Evolutionary conservation across 129 eudicot genomes (phyloP).

Genomic region (Cynara cardunculus): DNA sequence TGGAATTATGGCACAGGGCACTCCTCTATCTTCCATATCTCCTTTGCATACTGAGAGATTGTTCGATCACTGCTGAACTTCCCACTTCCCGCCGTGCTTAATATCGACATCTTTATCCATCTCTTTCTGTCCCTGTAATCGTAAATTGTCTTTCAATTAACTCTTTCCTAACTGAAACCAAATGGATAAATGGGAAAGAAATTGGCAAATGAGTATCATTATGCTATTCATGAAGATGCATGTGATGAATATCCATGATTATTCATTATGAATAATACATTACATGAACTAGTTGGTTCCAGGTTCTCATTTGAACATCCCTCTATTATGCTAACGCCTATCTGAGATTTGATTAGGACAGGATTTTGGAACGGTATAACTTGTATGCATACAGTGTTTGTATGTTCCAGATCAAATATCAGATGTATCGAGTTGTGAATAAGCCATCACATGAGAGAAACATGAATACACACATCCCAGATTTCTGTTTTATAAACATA

Average conservation of each 20-base stretch:
- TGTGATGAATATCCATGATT: background rate
- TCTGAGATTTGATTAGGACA: background rate
- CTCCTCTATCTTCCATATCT: conserved; percentile 81
- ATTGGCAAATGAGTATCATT: background rate
- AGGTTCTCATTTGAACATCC: background rate
- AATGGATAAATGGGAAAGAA: background rate
- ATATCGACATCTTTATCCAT: conserved; percentile 94
- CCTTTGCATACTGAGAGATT: conserved; percentile 83
- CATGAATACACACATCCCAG: background rate
- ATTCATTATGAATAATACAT: background rate
- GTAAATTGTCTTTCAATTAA: background rate
- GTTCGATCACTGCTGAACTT: conserved; percentile 98
- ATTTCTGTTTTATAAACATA: background rate
- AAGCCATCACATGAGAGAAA: too few species aligned
- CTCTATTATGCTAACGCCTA: background rate
- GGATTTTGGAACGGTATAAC: background rate
- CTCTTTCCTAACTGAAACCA: background rate
- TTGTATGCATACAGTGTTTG: background rate
- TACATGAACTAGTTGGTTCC: background rate
- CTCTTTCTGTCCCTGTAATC: conserved; percentile 77
- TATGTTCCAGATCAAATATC: too few species aligned
- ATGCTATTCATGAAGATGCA: background rate
- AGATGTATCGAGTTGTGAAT: too few species aligned
- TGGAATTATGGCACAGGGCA: conserved; percentile 58
- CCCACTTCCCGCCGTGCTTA: conserved; percentile 98